Conservation (phyloP, 1,284 basidiomycete genomes). For the Melanopsichium pennsylvanicum region DNA sequence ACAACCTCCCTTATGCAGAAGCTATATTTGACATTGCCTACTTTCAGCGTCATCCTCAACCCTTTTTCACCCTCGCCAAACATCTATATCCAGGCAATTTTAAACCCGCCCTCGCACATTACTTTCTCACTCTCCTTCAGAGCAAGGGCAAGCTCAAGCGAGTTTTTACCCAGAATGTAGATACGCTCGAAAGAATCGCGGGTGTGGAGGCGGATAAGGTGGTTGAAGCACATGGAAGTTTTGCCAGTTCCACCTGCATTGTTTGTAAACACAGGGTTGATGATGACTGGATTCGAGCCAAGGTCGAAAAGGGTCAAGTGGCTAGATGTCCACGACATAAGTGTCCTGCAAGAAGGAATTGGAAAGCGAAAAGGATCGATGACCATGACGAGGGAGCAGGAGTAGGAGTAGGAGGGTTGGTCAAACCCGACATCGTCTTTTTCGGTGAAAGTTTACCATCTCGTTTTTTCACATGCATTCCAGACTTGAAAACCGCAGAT, state of each 20-base stretch:
- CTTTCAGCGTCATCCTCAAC: slow-evolving; percentile 65
- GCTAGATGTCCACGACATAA: slow-evolving; percentile 50
- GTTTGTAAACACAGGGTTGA: slow-evolving; percentile 47
- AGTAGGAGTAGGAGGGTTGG: slow-evolving; percentile 34
- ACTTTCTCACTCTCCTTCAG: slow-evolving; percentile 82
- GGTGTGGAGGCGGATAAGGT: slow-evolving; percentile 79
- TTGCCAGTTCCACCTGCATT: slow-evolving; percentile 58
- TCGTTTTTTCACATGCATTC: slow-evolving; percentile 56
- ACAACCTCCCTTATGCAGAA: slow-evolving; percentile 71
- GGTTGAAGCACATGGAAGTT: slow-evolving; percentile 90
- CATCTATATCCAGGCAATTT: slow-evolving; percentile 89
- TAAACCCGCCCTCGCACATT: slow-evolving; percentile 86
- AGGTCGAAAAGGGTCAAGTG: slow-evolving; percentile 49
- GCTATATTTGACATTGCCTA: slow-evolving; percentile 70
- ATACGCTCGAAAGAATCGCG: slow-evolving; percentile 87
- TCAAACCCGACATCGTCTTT: slow-evolving; percentile 66
- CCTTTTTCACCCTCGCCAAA: slow-evolving; percentile 69
- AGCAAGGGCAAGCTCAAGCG: slow-evolving; percentile 74
- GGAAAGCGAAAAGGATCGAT: slow-evolving; percentile 3
- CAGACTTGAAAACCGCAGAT: slow-evolving; percentile 73
- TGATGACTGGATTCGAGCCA: slow-evolving; percentile 49
- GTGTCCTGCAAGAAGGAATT: slow-evolving; percentile 19
- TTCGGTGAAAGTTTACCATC: slow-evolving; percentile 63
- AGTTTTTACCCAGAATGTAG: slow-evolving; percentile 82
- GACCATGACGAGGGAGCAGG: no score